Base-by-base conservation (phyloP, 106 monocot genomes). In the Dioscorea zingiberensis region DNA sequence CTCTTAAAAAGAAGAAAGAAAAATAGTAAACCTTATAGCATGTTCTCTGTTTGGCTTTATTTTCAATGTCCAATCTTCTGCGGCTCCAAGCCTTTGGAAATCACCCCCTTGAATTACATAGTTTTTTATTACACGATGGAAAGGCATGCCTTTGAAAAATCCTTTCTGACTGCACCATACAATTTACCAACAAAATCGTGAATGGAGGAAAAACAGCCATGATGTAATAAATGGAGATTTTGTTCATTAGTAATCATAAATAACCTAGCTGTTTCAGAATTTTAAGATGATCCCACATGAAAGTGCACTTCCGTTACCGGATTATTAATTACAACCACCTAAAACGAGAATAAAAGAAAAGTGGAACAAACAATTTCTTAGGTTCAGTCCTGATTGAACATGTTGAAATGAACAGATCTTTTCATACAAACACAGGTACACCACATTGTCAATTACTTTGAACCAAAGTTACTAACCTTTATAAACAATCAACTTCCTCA, bases 41-140 rank as follows among this genome's bases (percentile, higher is more conserved):
- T 80, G 73, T 60, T 85, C 61, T 64, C 71, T 78, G 18, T 82
- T 62, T 21, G 81, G 67, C 73, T 93, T 88, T 71, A 85, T 79
- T 67, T 88, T 92, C 60, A 73, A 60, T 47, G 86, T 84, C 97
- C 97, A 98, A 71, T 89, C 97, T 54, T 89, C 85, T 27, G 84
- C 77, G 53, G 69, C 84, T n/a, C 78, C 84, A 55, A 74, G 65
- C 59, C 65, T 61, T 63, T 83, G 83, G 25, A 76, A 63, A 69
- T 86, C 78, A 27, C 92, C 97, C 62, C 92, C 92, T 84, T 93
- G 92, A 67, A 98, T 98, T 51, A 98, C 86, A 70, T 71, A 98
- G 68, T 98, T 86, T 68, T 98, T 92, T 21, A 98, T 88, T 24
- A 98, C 86, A 59, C 84, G 83, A 44, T 84, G 83, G 69, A 98